Evolutionary conservation across 2,329 filamentous ascomycete species (phyloP).

Genomic region (Epichloe aotearoae): DNA sequence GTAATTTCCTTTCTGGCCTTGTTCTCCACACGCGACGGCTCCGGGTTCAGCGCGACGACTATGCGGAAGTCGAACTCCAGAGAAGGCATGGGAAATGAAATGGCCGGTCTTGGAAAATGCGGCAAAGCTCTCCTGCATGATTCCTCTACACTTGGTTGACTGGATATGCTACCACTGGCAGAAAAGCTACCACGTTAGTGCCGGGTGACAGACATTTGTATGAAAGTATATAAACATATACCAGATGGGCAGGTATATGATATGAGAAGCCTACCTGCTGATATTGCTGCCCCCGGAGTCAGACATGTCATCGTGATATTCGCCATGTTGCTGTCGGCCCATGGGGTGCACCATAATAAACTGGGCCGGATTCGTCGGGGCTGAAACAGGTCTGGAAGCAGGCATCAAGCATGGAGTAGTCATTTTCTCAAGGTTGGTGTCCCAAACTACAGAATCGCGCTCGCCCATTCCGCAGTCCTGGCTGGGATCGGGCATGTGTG

Average conservation of each 20-base stretch:
- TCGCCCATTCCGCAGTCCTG: constrained; percentile 8
- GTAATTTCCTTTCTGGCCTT: constrained; percentile 35
- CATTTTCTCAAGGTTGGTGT: constrained; percentile 12
- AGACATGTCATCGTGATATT: constrained; percentile 7
- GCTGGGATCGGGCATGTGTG: constrained; percentile 8
- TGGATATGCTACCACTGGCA: constrained; percentile 3
- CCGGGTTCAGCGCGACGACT: constrained; percentile 30
- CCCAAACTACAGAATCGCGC: constrained; percentile 15
- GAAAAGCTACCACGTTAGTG: background rate
- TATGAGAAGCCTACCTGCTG: constrained; percentile 3
- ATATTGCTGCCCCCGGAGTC: constrained; percentile 7
- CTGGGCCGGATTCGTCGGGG: background rate
- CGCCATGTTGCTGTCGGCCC: background rate
- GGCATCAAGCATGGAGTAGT: constrained; percentile 7
- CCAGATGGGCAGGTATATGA: background rate
- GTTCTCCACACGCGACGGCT: constrained; percentile 28
- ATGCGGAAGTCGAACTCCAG: constrained; percentile 38
- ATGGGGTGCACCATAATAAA: constrained; percentile 1
- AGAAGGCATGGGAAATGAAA: constrained; percentile 31
- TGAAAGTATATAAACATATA: too few species aligned
- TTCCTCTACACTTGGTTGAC: constrained; percentile 22
- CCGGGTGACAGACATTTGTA: too few species aligned
- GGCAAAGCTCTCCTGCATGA: constrained; percentile 24
- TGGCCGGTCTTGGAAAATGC: constrained; percentile 27
- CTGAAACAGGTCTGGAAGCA: background rate